A percentile compares a stretch with the other conserved stretches of the same genome.
Conservation (phyloP, 768 basidiomycete species). For the Boletus pseudo-olivaceus region DNA sequence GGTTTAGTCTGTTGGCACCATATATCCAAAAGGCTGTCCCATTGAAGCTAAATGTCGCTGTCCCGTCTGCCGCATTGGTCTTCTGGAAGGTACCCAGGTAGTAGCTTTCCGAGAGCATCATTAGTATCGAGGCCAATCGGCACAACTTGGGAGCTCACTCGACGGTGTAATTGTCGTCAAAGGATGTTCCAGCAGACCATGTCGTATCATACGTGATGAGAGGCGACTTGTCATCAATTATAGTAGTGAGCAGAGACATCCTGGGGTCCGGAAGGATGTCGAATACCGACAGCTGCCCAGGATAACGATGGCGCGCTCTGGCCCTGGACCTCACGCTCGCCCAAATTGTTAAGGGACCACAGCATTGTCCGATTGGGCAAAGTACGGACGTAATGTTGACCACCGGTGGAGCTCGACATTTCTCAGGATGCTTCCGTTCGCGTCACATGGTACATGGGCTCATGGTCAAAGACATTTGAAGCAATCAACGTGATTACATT, state of each 20-base stretch:
- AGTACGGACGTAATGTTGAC: no score
- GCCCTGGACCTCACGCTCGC: neutral
- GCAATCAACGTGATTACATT: neutral
- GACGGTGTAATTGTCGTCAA: conserved; percentile 11
- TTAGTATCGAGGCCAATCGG: neutral
- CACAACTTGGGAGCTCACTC: conserved; percentile 9
- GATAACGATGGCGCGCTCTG: no score
- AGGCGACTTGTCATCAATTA: conserved; percentile 32
- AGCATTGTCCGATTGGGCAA: neutral
- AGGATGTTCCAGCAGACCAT: conserved; percentile 23
- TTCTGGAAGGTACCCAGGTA: conserved; percentile 38
- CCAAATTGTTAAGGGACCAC: neutral
- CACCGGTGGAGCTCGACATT: neutral
- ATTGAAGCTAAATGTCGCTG: conserved; percentile 44
- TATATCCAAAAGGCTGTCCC: conserved; percentile 47
- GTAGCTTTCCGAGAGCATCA: conserved; percentile 25
- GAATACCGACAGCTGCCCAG: neutral
- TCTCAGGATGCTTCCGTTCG: conserved; percentile 1
- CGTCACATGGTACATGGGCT: neutral
- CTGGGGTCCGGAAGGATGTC: neutral
- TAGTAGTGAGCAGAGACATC: conserved; percentile 24
- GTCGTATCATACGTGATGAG: conserved; percentile 25
- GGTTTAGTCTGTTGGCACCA: conserved; percentile 47
- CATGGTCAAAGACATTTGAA: neutral
- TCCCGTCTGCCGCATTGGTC: conserved; percentile 32